Evolutionary conservation across 2,329 filamentous ascomycete species (phyloP), one percentile per base, ranked within the genome.

Genomic region (Leptosphaerulina australis): DNA sequence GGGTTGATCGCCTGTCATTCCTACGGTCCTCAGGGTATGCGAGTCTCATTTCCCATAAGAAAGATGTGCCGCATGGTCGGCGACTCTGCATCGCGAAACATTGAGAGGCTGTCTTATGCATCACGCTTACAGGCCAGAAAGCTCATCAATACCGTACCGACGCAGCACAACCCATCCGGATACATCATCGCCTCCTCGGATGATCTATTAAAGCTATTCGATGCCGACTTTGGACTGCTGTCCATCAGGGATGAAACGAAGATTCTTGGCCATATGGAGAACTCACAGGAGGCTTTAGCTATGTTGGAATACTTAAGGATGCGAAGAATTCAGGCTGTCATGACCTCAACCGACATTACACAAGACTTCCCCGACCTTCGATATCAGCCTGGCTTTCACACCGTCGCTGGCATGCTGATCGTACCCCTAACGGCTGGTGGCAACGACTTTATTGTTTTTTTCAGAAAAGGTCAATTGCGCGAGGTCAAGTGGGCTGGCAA

Each of bases 111-210:
- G 0, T 95, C 90, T 0, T 96, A 96, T 66, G 88, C 90, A 3
- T 92, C 89, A 1, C 83, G 90, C 20, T 76, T 96, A 0, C 90
- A 96, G 60, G 90, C 91, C 4, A 83, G 91, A 18, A 96, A 96
- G 66, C 80, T 96, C 12, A 95, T 95, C 68, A 94, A 93, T 57
- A 93, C 90, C 0, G 84, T 88, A 0, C 88, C 91, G 0, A 90
- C 89, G 0, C 83, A 91, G 54, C 83, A 85, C 45, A 96, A 93
- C 43, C 90, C 91, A 0, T 90, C 90, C 0, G 91, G 91, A 0
- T 96, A 96, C 67, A 96, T 96, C 37, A 87, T 95, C 48, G 91
- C 91, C 0, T 94, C 90, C 0, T 94, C 90, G 0, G 90, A 95
- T 44, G 91, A 96, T 62, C 74, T 96, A 0, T 70, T 96, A 3